phyloP scores from a whole-genome alignment of 2,329 filamentous ascomycete species.

The Drechmeria coniospora region DNA sequence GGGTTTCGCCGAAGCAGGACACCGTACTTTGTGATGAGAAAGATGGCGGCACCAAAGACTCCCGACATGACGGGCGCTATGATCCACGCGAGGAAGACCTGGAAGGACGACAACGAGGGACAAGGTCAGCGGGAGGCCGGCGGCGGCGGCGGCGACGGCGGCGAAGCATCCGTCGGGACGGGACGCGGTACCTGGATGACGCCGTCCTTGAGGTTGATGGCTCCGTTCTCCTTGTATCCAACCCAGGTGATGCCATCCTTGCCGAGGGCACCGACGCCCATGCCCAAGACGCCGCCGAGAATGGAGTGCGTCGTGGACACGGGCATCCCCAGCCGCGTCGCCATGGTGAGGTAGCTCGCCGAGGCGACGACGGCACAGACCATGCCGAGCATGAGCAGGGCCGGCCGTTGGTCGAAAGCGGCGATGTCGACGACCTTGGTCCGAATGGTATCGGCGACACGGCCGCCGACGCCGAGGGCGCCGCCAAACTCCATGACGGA shows the following conservation, averaged over 20 bases:
- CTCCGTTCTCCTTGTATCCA: conserved; percentile 23
- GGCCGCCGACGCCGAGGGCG: conserved; percentile 42
- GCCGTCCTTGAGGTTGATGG: conserved; percentile 24
- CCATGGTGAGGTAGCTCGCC: conserved; percentile 39
- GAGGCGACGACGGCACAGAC: conserved; percentile 38
- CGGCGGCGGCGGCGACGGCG: too few relatives aligned
- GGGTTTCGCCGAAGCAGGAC: conserved; percentile 39
- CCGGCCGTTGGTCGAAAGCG: conserved; percentile 30
- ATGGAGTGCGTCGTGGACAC: conserved; percentile 48
- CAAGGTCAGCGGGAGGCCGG: too few relatives aligned
- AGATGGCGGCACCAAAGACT: conserved; percentile 36
- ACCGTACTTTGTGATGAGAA: conserved; percentile 39
- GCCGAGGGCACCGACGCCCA: conserved; percentile 41
- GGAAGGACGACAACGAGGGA: conserved; percentile 22
- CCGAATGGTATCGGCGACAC: conserved; percentile 45
- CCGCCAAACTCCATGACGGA: conserved; percentile 48
- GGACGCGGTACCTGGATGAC: conserved; percentile 40
- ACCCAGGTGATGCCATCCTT: conserved; percentile 37
- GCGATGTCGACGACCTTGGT: conserved; percentile 39
- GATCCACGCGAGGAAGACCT: conserved; percentile 45
- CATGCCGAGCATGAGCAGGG: conserved; percentile 43
- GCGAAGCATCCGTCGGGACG: too few relatives aligned
- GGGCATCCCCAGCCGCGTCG: conserved; percentile 37
- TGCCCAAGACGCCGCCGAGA: conserved; percentile 42
- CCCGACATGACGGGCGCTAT: conserved; percentile 42